Conservation (phyloP, 371 early-diverging fungal species). For the Mycotypha africana region DNA sequence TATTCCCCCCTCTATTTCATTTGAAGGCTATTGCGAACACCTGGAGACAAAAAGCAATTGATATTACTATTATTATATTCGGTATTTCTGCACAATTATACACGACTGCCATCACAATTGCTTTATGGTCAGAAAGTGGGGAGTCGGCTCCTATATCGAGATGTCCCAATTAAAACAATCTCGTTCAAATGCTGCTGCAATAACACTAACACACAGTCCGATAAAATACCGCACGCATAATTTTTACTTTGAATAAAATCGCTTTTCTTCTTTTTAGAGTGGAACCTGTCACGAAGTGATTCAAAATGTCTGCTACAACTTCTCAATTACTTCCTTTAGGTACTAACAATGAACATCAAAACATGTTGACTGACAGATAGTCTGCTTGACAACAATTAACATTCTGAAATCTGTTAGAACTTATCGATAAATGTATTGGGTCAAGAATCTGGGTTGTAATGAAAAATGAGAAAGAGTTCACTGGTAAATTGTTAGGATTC, state of each 20-base stretch:
- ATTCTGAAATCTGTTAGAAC: conserved; percentile 50
- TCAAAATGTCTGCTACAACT: no score
- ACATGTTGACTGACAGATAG: background rate
- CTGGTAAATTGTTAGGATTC: conserved; percentile 93
- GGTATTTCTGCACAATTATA: conserved; percentile 70
- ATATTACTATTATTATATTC: conserved; percentile 61
- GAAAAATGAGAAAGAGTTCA: conserved; percentile 95
- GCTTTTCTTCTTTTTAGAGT: no score
- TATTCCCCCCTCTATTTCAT: conserved; percentile 86
- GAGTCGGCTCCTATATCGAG: conserved; percentile 28
- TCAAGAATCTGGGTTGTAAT: conserved; percentile 95
- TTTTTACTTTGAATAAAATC: no score
- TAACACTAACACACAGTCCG: no score
- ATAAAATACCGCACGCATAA: no score
- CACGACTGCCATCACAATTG: conserved; percentile 69
- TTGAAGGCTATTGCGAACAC: conserved; percentile 50
- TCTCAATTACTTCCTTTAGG: conserved; percentile 47
- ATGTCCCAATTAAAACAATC: conserved; percentile 7
- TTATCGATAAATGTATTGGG: conserved; percentile 97
- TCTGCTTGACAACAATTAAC: no score
- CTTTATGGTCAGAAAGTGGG: conserved; percentile 49
- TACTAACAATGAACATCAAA: no score
- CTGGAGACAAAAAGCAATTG: conserved; percentile 41
- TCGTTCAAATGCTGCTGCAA: no score
- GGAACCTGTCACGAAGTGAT: no score